Evolutionary conservation across 257 asterid genomes (phyloP).

Genomic region (Cynanchum wilfordii): DNA sequence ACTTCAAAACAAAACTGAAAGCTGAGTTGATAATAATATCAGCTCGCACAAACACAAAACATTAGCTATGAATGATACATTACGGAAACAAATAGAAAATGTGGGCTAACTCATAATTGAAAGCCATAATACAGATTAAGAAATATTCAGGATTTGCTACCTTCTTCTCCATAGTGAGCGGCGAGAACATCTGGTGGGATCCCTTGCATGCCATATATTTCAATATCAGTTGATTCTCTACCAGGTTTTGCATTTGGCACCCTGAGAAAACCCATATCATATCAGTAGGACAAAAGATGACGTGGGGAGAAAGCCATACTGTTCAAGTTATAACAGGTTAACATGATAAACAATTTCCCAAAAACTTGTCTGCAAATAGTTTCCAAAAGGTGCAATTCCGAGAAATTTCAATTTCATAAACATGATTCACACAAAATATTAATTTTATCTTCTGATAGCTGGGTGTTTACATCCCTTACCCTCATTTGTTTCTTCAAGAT

Average conservation of each 20-base stretch:
- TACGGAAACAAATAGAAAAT: background rate
- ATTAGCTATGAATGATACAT: background rate
- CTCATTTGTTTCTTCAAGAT: background rate
- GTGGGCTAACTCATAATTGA: background rate
- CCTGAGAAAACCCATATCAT: constrained; percentile 31
- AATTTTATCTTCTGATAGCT: background rate
- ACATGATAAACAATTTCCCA: background rate
- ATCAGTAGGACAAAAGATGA: background rate
- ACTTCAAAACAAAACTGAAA: background rate
- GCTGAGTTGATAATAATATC: background rate
- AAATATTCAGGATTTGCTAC: constrained; percentile 23
- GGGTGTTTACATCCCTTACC: background rate
- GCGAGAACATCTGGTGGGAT: constrained; percentile 82
- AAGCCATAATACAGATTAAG: background rate
- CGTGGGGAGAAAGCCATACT: background rate
- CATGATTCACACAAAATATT: background rate
- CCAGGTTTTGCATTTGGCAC: constrained; percentile 97
- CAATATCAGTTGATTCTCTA: constrained; percentile 85
- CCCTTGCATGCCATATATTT: constrained; percentile 98
- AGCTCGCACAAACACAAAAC: background rate
- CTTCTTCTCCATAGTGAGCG: constrained; percentile 93
- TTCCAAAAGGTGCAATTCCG: background rate
- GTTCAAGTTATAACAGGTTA: background rate
- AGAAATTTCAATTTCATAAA: background rate
- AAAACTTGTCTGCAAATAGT: background rate